phyloP scores from a whole-genome alignment of 2,329 filamentous ascomycete genomes.

The Alternaria arborescens region DNA sequence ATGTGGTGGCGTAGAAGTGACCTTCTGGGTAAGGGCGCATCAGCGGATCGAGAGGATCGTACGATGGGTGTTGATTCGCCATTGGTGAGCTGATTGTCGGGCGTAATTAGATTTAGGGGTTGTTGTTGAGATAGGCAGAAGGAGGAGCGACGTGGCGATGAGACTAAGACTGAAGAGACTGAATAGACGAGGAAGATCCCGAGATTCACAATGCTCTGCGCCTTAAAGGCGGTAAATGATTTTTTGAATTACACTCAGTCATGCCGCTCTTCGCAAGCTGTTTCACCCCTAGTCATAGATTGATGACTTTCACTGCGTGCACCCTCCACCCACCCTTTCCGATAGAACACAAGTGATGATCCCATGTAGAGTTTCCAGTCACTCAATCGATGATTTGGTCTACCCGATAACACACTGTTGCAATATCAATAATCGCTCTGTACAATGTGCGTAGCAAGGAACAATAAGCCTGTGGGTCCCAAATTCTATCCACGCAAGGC shows the following conservation, averaged over 20 bases:
- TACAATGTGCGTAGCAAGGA: background rate
- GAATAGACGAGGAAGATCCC: background rate
- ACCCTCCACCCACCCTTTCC: background rate
- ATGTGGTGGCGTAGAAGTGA: background rate
- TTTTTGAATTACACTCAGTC: background rate
- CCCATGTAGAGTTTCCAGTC: background rate
- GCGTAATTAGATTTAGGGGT: background rate
- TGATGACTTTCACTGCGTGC: background rate
- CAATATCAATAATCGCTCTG: background rate
- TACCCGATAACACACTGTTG: background rate
- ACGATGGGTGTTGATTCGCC: background rate
- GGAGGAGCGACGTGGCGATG: background rate
- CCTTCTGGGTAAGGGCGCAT: background rate
- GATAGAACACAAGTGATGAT: background rate
- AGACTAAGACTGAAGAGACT: background rate
- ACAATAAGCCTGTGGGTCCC: background rate
- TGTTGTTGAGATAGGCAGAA: background rate
- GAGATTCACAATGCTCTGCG: background rate
- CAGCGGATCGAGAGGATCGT: background rate
- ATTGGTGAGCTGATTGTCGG: background rate
- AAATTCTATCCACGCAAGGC: background rate
- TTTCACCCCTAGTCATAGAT: background rate
- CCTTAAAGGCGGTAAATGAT: background rate
- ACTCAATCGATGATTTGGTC: background rate
- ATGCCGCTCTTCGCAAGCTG: background rate